Evolutionary conservation across 768 basidiomycete genomes (phyloP).

Genomic region (Suillus clintonianus): DNA sequence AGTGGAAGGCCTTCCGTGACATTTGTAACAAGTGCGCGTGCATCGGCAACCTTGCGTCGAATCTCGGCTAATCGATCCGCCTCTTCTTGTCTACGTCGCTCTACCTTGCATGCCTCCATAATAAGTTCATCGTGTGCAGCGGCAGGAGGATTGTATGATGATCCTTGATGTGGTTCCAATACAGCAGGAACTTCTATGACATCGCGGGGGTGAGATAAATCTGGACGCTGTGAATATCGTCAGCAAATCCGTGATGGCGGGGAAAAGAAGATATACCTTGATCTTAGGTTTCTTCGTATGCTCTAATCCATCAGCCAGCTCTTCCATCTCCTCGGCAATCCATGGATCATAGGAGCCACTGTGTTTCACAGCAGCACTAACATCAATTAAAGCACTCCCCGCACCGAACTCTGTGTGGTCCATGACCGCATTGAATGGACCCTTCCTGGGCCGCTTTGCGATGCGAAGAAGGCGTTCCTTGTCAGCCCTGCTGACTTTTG

Average conservation of each 20-base stretch:
- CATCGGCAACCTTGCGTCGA: conserved; percentile 57
- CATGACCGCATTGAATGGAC: conserved; percentile 70
- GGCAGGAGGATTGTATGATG: conserved; percentile 87
- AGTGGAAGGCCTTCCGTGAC: conserved; percentile 41
- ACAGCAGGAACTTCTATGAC: conserved; percentile 68
- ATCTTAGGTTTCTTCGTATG: conserved; percentile 40
- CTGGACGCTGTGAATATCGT: conserved; percentile 45
- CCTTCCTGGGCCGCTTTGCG: conserved; percentile 68
- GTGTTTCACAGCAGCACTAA: conserved; percentile 68
- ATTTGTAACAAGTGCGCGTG: conserved; percentile 35
- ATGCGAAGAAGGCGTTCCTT: conserved; percentile 77
- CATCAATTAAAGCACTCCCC: conserved; percentile 64
- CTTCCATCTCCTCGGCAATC: conserved; percentile 39
- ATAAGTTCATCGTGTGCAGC: conserved; percentile 74
- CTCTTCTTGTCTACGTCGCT: conserved; percentile 57
- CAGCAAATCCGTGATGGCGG: background rate
- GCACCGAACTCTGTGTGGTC: conserved; percentile 68
- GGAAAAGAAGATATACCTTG: conserved; percentile 47
- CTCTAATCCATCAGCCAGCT: conserved; percentile 44
- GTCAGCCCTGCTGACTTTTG: conserved; percentile 59
- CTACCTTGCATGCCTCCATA: conserved; percentile 62
- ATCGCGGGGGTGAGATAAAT: conserved; percentile 45
- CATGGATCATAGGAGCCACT: conserved; percentile 72
- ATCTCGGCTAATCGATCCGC: conserved; percentile 53
- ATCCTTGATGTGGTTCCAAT: conserved; percentile 72